Base-by-base conservation (phyloP, 2,329 filamentous ascomycete genomes). In the Raffaelea albimanens region DNA sequence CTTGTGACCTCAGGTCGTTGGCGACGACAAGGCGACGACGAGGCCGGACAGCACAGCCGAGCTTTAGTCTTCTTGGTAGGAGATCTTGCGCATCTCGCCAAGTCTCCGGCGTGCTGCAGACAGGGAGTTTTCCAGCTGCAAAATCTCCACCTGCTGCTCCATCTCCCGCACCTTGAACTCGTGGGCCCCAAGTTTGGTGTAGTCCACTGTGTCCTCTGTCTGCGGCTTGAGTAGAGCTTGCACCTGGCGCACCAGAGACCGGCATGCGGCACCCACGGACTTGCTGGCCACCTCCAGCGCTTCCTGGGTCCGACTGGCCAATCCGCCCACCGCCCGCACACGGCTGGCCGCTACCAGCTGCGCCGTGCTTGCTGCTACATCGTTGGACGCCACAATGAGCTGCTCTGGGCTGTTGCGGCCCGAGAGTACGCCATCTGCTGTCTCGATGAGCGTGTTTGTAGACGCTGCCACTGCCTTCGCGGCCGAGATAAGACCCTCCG, bases 61-160 rank as follows among this genome's bases (percentile, higher is more conserved):
- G 5, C 16, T 18, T 50, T 68, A 75, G 34, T 91, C 85, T 61
- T 94, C 87, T 62, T 86, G 85, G 68, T 96, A 96, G 5, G 86
- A 91, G 53, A 95, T 87, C 79, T 96, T 96, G 63, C 93, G 82
- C 93, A 98, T 97, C 75, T 98, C 93, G 53, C 93, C 91, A 54
- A 98, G 71, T 46, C 89, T 76, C 61, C 85, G 82, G 57, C 91
- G 76, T 39, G 93, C 93, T 29, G 85, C 73, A 9, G 82, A 75
- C 36, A 98, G 76, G 23, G 80, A 70, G 60, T 97, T 98, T 69
- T 97, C 90, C 55, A 98, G 76, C 67, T 97, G 89, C 47, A 97
- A 73, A 56, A 98, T 98, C 68, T 98, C 90, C 62, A 98, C 93
- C 86, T 98, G 93, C 63, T 98, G 93, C 71, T 98, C 93, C 93